phyloP scores from a whole-genome alignment of 768 basidiomycete genomes.

The Suillus hirtellus region DNA sequence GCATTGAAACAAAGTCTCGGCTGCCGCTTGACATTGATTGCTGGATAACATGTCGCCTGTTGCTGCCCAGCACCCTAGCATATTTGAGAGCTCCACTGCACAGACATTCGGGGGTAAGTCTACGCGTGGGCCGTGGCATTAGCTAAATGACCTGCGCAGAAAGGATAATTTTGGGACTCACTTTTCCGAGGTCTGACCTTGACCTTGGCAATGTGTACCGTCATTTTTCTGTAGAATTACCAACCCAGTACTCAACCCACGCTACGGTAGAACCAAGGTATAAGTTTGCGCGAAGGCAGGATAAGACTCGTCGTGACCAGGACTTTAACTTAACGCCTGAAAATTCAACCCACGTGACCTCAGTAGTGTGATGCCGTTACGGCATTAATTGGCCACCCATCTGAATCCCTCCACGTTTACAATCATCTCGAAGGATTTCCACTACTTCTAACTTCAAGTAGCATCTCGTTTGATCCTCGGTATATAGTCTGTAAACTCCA shows the following conservation, averaged over 20 bases:
- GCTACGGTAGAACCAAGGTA: too few relatives aligned
- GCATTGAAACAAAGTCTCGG: conserved; percentile 69
- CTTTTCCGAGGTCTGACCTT: conserved; percentile 80
- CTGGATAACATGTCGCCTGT: conserved; percentile 59
- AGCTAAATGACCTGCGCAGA: conserved; percentile 15
- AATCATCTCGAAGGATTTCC: neutral
- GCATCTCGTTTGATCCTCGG: too few relatives aligned
- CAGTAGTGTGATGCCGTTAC: neutral
- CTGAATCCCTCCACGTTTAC: conserved; percentile 3
- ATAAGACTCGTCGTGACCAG: neutral
- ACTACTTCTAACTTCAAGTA: neutral
- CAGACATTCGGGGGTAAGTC: conserved; percentile 47
- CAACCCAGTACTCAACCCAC: neutral
- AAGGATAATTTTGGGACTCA: conserved; percentile 31
- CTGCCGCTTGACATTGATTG: conserved; percentile 55
- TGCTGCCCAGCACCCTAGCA: conserved; percentile 89
- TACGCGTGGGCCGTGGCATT: conserved; percentile 18
- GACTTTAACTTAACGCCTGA: neutral
- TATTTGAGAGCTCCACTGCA: conserved; percentile 65
- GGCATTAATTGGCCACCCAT: neutral
- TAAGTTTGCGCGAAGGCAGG: neutral
- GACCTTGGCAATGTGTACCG: conserved; percentile 76
- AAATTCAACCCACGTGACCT: conserved; percentile 7
- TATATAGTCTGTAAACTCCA: neutral
- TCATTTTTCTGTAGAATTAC: conserved; percentile 31